Evolutionary conservation across 805 yeast species (phyloP).

Genomic region (Metschnikowia orientalis): DNA sequence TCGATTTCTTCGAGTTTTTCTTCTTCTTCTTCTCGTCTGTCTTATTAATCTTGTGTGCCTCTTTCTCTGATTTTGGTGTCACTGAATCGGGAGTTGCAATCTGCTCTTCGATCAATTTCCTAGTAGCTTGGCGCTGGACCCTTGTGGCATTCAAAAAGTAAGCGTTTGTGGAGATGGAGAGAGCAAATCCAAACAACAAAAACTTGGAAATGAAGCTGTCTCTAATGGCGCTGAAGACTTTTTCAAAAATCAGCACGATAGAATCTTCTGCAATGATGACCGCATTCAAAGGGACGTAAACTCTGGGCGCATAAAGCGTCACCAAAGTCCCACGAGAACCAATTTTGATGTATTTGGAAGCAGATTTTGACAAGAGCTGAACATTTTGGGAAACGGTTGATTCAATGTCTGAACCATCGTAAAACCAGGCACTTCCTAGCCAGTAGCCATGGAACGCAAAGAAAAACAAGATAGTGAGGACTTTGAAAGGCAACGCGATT

Average conservation of each 20-base stretch:
- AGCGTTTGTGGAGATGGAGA: constrained; percentile 76
- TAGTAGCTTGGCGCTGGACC: constrained; percentile 48
- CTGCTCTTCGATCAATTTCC: constrained; percentile 38
- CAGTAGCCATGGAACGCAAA: constrained; percentile 63
- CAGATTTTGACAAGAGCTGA: constrained; percentile 33
- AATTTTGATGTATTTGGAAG: constrained; percentile 42
- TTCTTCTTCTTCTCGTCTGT: background rate
- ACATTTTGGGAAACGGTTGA: constrained; percentile 15
- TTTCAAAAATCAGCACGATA: constrained; percentile 46
- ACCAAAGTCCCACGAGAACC: constrained; percentile 51
- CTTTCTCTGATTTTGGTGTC: constrained; percentile 1
- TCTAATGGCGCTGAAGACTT: constrained; percentile 63
- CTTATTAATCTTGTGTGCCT: background rate
- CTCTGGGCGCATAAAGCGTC: constrained; percentile 53
- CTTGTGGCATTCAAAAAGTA: constrained; percentile 86
- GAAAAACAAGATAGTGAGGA: constrained; percentile 56
- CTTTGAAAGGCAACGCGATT: constrained; percentile 50
- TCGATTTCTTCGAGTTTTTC: background rate
- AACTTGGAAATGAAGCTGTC: constrained; percentile 79
- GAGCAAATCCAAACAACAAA: constrained; percentile 63
- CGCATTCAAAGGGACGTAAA: constrained; percentile 54
- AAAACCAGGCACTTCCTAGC: constrained; percentile 68
- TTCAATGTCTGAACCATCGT: constrained; percentile 19
- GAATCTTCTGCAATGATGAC: constrained; percentile 61
- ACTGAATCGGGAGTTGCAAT: constrained; percentile 27